These are phyloP conservation scores for Plasmodium malariae DNA, from an alignment of 169 alveolate species.

Conservation along the genomic window DNA sequence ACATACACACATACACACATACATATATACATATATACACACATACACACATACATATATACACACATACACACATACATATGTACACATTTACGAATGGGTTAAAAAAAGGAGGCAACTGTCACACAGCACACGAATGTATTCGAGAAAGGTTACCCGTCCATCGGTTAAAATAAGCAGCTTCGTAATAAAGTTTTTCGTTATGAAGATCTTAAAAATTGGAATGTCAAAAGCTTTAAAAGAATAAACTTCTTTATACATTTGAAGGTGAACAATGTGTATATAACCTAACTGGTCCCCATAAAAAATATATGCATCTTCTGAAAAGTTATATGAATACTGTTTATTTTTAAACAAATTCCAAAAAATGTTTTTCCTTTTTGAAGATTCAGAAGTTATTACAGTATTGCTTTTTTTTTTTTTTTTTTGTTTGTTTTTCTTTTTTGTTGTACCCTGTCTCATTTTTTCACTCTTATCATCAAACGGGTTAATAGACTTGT, in stretches of 20 bases:
- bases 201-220: constrained; percentile 30
- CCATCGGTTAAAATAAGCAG: constrained; percentile 29
- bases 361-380: constrained; percentile 40
- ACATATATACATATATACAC: not conserved
- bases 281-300: constrained; percentile 61
- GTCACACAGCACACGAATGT: not conserved
- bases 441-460: not conserved
- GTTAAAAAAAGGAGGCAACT: too few relatives aligned
- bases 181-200: constrained; percentile 17
- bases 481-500: not conserved
- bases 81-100: not conserved
- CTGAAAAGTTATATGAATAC: constrained; percentile 25
- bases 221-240: constrained; percentile 57
- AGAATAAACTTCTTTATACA: constrained; percentile 28
- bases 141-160: constrained; percentile 3
- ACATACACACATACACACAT: not conserved
- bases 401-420: not conserved
- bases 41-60: not conserved
- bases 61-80: not conserved
- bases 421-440: not conserved
- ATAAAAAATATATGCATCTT: constrained; percentile 60
- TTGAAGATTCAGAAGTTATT: not conserved
- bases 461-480: constrained; percentile 2
- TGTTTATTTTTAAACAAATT: constrained; percentile 35
- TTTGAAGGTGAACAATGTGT: constrained; percentile 51